Base-by-base conservation (phyloP, 2,329 filamentous ascomycete species). In the Nemania serpens region DNA sequence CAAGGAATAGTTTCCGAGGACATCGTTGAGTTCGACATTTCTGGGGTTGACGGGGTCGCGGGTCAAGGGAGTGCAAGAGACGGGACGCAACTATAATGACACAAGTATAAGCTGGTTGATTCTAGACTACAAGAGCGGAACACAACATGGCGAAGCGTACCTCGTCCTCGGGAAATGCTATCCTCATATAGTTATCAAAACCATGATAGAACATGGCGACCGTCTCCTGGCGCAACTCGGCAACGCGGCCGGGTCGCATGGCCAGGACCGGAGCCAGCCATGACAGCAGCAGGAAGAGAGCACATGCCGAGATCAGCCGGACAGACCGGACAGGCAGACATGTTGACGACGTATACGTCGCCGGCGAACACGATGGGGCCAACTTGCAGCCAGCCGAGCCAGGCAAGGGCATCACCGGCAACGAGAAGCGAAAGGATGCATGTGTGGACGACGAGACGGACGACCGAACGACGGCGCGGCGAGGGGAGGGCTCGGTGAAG, bases 121-220 rank as follows among this genome's bases (percentile, higher is more conserved):
- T 57, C 60, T 53, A 61, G 45, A 55, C 25, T 63, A 47, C 15
- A 64, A 59, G 49, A 22, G 49, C 12, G 18, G 45, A 45, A 17
- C 22, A 22, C 20, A 39, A 15, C 46, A 36, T n/a, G 18, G 33
- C 29, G 47, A 22, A 37, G 43, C 63, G 45, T 74, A 88, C 86
- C 84, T 95, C 95, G 73, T 99, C 95, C 76, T 98, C 95, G 12
- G 95, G 95, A 72, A 97, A 99, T 59, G 93, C 95, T 76, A 96
- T 83, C 66, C 85, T 79, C 88, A 97, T 95, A 80, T 99, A 99
- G 76, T 94, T 96, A 77, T 93, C 88, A 79, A 88, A 98, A 62
- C 95, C 95, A 81, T 99, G 95, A 76, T 96, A 97, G 80, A 98
- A 98, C 84, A 98, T 92, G 68, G 91, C 83, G 59, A 87, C 84